Conservation (phyloP, 805 yeast genomes). For the Wickerhamiella spandovensis region DNA sequence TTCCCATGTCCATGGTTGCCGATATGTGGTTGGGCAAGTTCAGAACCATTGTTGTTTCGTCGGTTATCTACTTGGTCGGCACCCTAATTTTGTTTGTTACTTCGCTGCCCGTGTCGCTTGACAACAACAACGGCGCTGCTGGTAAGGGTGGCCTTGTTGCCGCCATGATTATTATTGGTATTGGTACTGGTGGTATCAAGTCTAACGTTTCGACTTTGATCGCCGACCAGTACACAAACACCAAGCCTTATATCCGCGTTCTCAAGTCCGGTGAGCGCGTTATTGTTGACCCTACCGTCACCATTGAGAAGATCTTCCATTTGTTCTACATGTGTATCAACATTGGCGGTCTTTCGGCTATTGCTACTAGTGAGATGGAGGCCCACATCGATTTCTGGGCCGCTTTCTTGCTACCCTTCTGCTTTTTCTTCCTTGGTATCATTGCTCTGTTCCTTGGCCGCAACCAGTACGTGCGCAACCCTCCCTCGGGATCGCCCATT, state of each 20-base stretch:
- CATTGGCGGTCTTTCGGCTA: slow-evolving; percentile 58
- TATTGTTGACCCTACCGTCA: slow-evolving; percentile 53
- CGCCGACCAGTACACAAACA: slow-evolving; percentile 58
- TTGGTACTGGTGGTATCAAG: slow-evolving; percentile 74
- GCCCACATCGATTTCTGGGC: slow-evolving; percentile 45
- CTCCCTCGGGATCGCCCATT: slow-evolving; percentile 49
- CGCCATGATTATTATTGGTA: slow-evolving; percentile 47
- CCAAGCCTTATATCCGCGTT: slow-evolving; percentile 44
- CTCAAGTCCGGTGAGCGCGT: slow-evolving; percentile 52
- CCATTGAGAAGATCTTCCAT: slow-evolving; percentile 64
- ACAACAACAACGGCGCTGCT: slow-evolving; percentile 19
- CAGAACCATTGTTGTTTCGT: slow-evolving; percentile 50
- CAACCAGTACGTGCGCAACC: slow-evolving; percentile 41
- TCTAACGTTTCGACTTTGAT: slow-evolving; percentile 62
- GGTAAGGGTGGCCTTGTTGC: slow-evolving; percentile 45
- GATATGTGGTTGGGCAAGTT: slow-evolving; percentile 65
- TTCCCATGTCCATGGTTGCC: slow-evolving; percentile 61
- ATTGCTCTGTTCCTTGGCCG: slow-evolving; percentile 39
- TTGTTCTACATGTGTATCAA: slow-evolving; percentile 66
- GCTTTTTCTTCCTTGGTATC: slow-evolving; percentile 51
- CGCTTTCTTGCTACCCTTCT: slow-evolving; percentile 58
- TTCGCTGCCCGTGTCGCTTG: slow-evolving; percentile 46
- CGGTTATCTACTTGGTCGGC: slow-evolving; percentile 47
- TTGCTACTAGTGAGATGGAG: slow-evolving; percentile 68
- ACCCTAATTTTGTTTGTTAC: slow-evolving; percentile 54